These are phyloP conservation scores for Lolium perenne DNA, from an alignment of 176 grass and related monocot species.

Conservation along the genomic window DNA sequence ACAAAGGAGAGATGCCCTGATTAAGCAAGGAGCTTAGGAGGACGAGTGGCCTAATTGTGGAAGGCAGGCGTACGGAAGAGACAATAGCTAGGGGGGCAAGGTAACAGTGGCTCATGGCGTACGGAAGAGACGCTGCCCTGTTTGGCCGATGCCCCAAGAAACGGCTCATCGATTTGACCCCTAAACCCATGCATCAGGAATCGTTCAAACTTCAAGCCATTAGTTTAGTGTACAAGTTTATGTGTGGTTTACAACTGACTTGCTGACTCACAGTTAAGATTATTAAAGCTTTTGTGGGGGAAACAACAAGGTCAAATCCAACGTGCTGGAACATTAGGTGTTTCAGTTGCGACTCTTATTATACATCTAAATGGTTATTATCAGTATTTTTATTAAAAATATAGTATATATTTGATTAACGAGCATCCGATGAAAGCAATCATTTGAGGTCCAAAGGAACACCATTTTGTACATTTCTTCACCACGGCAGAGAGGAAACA, in stretches of 20 bases:
- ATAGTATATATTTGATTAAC: too few relatives aligned
- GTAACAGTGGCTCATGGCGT: slow-evolving; percentile 27
- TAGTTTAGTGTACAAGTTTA: neutral
- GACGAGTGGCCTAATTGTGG: neutral
- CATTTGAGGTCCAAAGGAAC: neutral
- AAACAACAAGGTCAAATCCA: neutral
- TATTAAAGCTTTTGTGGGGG: neutral
- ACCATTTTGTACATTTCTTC: neutral
- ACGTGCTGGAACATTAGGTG: neutral
- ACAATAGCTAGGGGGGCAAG: neutral
- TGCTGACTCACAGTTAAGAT: slow-evolving; percentile 5
- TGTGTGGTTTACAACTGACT: neutral
- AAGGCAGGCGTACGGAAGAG: neutral
- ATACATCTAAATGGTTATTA: neutral
- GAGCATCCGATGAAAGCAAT: neutral
- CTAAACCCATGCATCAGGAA: slow-evolving; percentile 17
- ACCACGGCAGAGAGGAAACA: neutral
- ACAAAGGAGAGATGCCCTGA: neutral
- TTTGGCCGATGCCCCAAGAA: neutral
- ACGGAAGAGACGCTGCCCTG: slow-evolving; percentile 37
- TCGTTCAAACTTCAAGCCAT: slow-evolving; percentile 22
- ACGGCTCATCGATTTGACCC: slow-evolving; percentile 29
- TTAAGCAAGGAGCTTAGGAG: neutral
- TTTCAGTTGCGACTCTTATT: neutral
- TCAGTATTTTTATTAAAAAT: too few relatives aligned